Base-by-base conservation (phyloP, 306 rosid species). In the Cucurbita moschata region DNA sequence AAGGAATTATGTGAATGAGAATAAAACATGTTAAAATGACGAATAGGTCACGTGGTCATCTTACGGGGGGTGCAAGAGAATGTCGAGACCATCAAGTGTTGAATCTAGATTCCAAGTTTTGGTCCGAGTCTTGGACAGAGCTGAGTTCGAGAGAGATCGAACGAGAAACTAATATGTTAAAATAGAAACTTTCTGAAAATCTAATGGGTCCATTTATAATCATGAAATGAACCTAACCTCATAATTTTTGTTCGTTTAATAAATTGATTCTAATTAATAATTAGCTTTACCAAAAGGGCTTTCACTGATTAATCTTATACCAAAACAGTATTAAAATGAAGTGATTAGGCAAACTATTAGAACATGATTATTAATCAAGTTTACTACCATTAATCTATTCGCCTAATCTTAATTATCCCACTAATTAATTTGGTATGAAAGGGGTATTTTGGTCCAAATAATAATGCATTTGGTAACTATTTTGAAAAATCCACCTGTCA, bases 131-230 rank as follows among this genome's bases (percentile, higher is more conserved):
- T 30, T 30, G 35, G 35, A 30, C 35, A 58, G 14, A 5, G 50
- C 13, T 39, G 23, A 5, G 23, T 5, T 37, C 38, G 49, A 71
- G 79, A 75, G 54, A 58, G 23, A 21, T 30, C 7, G 8, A 10
- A 59, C 14, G 30, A 55, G 35, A 37, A 10, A 49, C 7, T 16
- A 18, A 72, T 8, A 62, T 35, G 9, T 13, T 19, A 61, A 23
- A 52, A 21, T 21, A 11, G 54, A 57, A 50, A 53, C 67, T 38
- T 60, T 11, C 69, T 73, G 62, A 50, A 85, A 60, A 87, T 87
- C 88, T 80, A 55, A 77, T 77, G 77, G 86, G 84, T 76, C 87
- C 87, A 62, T 74, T 58, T 26, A 57, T 82, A 80, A 86, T 83
- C 79, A 83, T 81, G 78, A 77, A 77, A 47, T 75, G 78, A 77